Percentiles rank a stretch among this genome's conserved stretches.
phyloP scores from a whole-genome alignment of 164 flowering plant genomes.

The Magnolia sinica region DNA sequence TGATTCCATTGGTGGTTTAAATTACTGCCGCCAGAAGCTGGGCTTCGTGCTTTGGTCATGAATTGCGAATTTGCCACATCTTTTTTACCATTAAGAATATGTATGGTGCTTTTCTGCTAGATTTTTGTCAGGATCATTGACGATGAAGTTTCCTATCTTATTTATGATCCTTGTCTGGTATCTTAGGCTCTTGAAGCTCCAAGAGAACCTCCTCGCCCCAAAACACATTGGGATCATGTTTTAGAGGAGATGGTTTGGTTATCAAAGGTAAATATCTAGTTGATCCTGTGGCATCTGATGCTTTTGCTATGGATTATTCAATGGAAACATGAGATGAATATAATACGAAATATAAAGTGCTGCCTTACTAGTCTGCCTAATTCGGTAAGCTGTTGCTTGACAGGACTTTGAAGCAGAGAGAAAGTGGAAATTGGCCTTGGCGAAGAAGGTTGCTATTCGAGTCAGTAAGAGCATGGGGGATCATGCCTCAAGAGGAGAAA shows the following conservation, averaged over 20 bases:
- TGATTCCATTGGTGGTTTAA: no score
- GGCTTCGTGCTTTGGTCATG: no score
- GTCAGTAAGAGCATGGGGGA: slow-evolving; percentile 93
- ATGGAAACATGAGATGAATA: background rate
- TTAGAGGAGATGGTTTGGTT: slow-evolving; percentile 98
- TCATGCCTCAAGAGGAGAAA: slow-evolving; percentile 94
- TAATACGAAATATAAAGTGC: background rate
- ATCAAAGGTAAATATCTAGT: slow-evolving; percentile 63
- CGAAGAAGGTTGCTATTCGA: slow-evolving; percentile 87
- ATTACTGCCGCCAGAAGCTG: no score
- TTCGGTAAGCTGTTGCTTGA: slow-evolving; percentile 14
- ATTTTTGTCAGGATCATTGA: background rate
- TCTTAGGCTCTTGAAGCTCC: slow-evolving; percentile 88
- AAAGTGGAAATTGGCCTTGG: slow-evolving; percentile 92
- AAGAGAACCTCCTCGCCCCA: slow-evolving; percentile 83
- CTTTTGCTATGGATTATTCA: background rate
- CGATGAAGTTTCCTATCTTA: background rate
- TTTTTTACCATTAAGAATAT: background rate
- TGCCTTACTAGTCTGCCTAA: background rate
- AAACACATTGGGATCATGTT: slow-evolving; percentile 99
- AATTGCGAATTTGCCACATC: no score
- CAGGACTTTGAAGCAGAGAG: slow-evolving; percentile 99
- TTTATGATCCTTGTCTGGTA: slow-evolving; percentile 1
- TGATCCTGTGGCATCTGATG: slow-evolving; percentile 4
- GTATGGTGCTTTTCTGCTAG: background rate